Evolutionary conservation across 83 land plant genomes (phyloP).

Genomic region (Picea abies): DNA sequence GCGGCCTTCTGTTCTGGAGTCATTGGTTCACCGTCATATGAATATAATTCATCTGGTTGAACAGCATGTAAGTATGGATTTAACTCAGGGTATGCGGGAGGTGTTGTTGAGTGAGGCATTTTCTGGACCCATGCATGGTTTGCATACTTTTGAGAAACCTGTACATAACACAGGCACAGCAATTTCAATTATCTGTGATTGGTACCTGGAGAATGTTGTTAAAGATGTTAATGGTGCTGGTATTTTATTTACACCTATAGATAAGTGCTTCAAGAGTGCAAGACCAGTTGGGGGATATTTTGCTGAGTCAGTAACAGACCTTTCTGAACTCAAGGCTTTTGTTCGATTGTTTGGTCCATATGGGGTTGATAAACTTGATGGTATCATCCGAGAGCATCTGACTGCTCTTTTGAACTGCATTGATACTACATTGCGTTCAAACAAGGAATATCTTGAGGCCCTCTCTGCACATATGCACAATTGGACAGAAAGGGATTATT

Average conservation of each 20-base stretch:
- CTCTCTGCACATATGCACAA: slow-evolving; percentile 75
- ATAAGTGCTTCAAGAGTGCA: slow-evolving; percentile 79
- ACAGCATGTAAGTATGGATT: slow-evolving; percentile 98
- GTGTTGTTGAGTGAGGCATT: slow-evolving; percentile 76
- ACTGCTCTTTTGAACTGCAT: slow-evolving; percentile 82
- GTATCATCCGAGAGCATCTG: slow-evolving; percentile 73
- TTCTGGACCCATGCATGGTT: slow-evolving; percentile 63
- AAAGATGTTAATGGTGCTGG: slow-evolving; percentile 86
- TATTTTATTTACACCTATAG: slow-evolving; percentile 75
- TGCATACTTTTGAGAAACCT: slow-evolving; percentile 66
- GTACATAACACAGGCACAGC: slow-evolving; percentile 72
- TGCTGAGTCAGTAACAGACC: slow-evolving; percentile 79
- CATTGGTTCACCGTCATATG: slow-evolving; percentile 77
- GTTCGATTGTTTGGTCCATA: slow-evolving; percentile 95
- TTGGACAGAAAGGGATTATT: slow-evolving; percentile 68
- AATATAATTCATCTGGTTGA: slow-evolving; percentile 86
- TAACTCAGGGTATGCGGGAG: slow-evolving; percentile 89
- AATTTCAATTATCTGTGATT: slow-evolving; percentile 72
- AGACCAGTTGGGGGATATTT: slow-evolving; percentile 81
- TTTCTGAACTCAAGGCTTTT: slow-evolving; percentile 87
- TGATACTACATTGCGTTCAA: slow-evolving; percentile 82
- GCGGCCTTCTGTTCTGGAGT: slow-evolving; percentile 84
- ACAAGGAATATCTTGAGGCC: slow-evolving; percentile 83
- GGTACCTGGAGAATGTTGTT: slow-evolving; percentile 96
- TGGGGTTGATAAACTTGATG: slow-evolving; percentile 89